phyloP scores from a whole-genome alignment of 2,329 filamentous ascomycete species.

The Microsporum ferrugineum region DNA sequence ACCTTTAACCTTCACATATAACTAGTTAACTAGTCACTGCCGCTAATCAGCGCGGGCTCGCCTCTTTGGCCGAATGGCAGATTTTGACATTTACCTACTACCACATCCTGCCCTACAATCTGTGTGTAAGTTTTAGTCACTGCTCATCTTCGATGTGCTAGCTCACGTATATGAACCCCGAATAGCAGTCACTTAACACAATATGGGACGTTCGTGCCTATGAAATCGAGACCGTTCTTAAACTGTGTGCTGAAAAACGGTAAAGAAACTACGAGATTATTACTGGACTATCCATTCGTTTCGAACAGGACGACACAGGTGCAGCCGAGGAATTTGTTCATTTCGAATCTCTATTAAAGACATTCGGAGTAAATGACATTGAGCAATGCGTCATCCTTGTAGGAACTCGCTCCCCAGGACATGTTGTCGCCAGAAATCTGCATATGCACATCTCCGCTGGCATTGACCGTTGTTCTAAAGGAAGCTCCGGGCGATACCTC shows the following conservation, averaged over 20 bases:
- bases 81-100: too few relatives aligned
- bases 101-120: too few relatives aligned
- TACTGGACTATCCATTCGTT: neutral
- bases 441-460: neutral
- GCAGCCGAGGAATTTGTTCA: neutral
- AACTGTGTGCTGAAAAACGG: neutral
- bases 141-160: too few relatives aligned
- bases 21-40: too few relatives aligned
- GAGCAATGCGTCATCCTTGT: neutral
- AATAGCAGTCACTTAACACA: too few relatives aligned
- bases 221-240: neutral
- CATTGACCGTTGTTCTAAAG: neutral
- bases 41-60: too few relatives aligned
- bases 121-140: too few relatives aligned
- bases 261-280: neutral
- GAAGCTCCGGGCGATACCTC: neutral
- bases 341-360: neutral
- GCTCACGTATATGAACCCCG: too few relatives aligned
- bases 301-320: neutral
- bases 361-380: neutral
- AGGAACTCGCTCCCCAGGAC: neutral
- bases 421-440: accelerated
- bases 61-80: too few relatives aligned
- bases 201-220: too few relatives aligned
- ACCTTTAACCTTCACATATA: too few relatives aligned